A percentile compares a stretch with the other conserved stretches of the same genome.
Evolutionary conservation across 2,329 filamentous ascomycete species (phyloP).

Genomic region (Xylariaceae sp.): DNA sequence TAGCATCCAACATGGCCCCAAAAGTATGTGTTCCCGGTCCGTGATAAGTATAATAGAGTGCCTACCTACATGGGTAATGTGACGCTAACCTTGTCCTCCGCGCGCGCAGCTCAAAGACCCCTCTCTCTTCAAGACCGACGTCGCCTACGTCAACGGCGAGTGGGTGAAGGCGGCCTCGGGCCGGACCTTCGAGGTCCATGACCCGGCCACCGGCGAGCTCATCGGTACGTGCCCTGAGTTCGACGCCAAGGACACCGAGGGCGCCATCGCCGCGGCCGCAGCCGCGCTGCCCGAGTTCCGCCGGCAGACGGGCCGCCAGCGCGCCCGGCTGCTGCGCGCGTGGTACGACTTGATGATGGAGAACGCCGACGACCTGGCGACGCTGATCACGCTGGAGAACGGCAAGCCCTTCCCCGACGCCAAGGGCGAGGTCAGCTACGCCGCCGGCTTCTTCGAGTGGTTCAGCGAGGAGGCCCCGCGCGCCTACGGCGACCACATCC

Average conservation of each 20-base stretch:
- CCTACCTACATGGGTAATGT: no score
- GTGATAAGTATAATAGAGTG: not conserved
- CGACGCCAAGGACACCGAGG: slow-evolving; percentile 65
- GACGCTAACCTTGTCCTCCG: no score
- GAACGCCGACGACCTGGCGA: slow-evolving; percentile 73
- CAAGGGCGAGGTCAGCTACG: slow-evolving; percentile 64
- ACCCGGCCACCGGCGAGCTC: slow-evolving; percentile 73
- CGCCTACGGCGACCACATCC: slow-evolving; percentile 67
- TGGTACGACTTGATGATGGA: slow-evolving; percentile 78
- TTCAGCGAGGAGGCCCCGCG: slow-evolving; percentile 73
- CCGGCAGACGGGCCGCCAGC: slow-evolving; percentile 64
- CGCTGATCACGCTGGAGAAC: slow-evolving; percentile 82
- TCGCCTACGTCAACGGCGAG: slow-evolving; percentile 83
- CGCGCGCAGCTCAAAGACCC: slow-evolving; percentile 70
- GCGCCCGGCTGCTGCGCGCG: slow-evolving; percentile 64
- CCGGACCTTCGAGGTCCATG: slow-evolving; percentile 82
- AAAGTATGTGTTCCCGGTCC: slow-evolving; percentile 12
- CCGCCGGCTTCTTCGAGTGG: slow-evolving; percentile 72
- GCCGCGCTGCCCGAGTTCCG: slow-evolving; percentile 67
- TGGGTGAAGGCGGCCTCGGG: slow-evolving; percentile 82
- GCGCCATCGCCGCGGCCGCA: slow-evolving; percentile 76
- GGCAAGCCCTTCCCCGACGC: slow-evolving; percentile 76
- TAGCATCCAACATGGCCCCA: slow-evolving; percentile 22
- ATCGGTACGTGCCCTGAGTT: slow-evolving; percentile 86
- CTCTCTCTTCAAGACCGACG: slow-evolving; percentile 75